Evolutionary conservation across 164 flowering plant genomes (phyloP), one percentile per base, ranked within the genome.

Genomic region (Euptelea pleiosperma): DNA sequence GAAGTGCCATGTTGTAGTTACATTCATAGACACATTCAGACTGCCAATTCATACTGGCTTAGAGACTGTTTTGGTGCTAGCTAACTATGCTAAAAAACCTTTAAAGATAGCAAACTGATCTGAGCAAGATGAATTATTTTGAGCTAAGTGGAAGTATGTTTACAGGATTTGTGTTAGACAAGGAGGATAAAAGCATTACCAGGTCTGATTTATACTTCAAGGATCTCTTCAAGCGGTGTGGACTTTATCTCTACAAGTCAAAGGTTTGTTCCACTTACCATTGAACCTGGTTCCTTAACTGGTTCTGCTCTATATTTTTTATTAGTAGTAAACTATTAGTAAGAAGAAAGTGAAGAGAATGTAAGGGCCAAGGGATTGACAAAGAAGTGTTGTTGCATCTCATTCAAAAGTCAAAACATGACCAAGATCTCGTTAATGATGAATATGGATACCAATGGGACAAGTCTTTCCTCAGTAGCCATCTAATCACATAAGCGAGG

Each of bases 141-240:
- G 43, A 34, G 55, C 29, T 37, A 34, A 35, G 51, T 6, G 22
- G 34, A 4, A 52, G 29, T 35, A 21, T 48, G 4, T 64, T 65
- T 68, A 37, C 71, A 92, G 98, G 97, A 53, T 93, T 93, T 77
- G 92, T 93, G 49, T 67, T 90, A 75, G 99, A 93, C 68, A 86
- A 88, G 26, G 87, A 85, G 43, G 97, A 93, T 65, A 71, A 73
- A 36, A 93, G 99, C 73, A 67, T 93, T 58, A 93, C 97, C 2
- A 80, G 99, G 68, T 93, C 99, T 22, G 96, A 93, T 69, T 52
- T 52, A 54, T 93, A 93, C 75, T 93, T 87, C 73, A 90, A 83
- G 77, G 83, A 90, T 70, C 87, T 93, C 40, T 90, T 93, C 67
- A 51, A 52, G 26, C 82, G 52, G 45, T 82, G 90, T 68, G 97